Percentiles rank a stretch among this genome's conserved stretches.
These are phyloP conservation scores for Coemansia sp. DNA, from an alignment of 192 early-diverging fungal species.

Conservation along the genomic window DNA sequence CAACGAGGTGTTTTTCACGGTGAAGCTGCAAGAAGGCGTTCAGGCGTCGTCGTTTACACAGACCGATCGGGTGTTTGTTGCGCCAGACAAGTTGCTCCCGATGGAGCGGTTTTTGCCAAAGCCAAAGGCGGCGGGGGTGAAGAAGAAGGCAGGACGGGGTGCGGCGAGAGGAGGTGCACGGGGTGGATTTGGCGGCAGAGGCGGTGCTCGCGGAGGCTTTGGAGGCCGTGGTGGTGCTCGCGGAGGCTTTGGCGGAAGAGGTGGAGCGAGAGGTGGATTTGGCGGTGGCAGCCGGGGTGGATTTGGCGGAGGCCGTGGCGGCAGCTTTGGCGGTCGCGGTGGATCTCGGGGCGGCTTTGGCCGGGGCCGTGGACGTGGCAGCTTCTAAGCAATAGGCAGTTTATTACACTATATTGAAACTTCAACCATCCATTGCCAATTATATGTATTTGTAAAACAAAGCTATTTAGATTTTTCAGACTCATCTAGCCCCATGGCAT, in stretches of 20 bases:
- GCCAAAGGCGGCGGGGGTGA: conserved; percentile 65
- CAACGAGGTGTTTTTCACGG: conserved; percentile 97
- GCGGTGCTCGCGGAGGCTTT: conserved; percentile 50
- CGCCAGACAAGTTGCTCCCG: conserved; percentile 89
- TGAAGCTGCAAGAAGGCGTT: conserved; percentile 93
- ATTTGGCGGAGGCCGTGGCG: background rate
- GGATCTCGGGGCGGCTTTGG: conserved; percentile 32
- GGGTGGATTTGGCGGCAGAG: conserved; percentile 53
- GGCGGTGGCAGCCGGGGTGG: conserved; percentile 48
- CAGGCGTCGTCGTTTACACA: conserved; percentile 88
- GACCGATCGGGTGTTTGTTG: conserved; percentile 92
- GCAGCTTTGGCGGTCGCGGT: conserved; percentile 45
- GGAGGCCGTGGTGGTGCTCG: conserved; percentile 35
- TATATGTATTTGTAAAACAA: too few relatives aligned
- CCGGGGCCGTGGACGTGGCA: conserved; percentile 51
- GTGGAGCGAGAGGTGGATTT: conserved; percentile 54
- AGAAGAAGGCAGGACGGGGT: conserved; percentile 66
- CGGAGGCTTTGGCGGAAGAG: conserved; percentile 52
- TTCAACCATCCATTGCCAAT: too few relatives aligned
- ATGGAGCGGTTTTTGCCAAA: conserved; percentile 97
- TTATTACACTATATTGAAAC: too few relatives aligned
- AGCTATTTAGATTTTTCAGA: conserved; percentile 2
- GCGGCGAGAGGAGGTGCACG: conserved; percentile 29
- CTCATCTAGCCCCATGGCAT: conserved; percentile 7
- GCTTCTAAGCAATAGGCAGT: conserved; percentile 18